Evolutionary conservation across 768 basidiomycete species (phyloP), one percentile per base, ranked within the genome.

Genomic region (Podaxis sp.): DNA sequence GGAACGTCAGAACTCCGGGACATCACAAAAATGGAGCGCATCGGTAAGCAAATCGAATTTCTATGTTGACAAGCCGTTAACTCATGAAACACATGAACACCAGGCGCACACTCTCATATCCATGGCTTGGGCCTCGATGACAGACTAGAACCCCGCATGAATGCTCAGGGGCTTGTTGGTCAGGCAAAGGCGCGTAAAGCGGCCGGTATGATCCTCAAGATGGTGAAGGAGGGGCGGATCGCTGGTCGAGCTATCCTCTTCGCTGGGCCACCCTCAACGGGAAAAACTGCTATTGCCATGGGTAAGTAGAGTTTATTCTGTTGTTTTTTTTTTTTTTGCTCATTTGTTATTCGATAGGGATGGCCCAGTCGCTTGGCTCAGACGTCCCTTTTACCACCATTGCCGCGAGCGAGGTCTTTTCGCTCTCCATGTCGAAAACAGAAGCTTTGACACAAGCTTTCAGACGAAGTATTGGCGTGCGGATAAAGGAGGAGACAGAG

Each of bases 371-470:
- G 2, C 80, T 99, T 22, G 97, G 97, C 0, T 69, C 89, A 10
- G 97, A 98, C 69, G 96, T 99, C 0, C 97, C 97, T 0, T 99
- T 99, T 74, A 98, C 95, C 6, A 95, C 94, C 87, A 95, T 99
- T 70, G 93, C 95, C 15, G 97, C 90, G 22, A 95, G 93, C 79
- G 97, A 99, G 75, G 96, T 99, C 63, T 99, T 96, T 80, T 98
- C 96, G 49, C 82, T 97, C 38, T 94, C 95, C 69, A 97, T 99
- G 93, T 95, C 92, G 30, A 99, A 98, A 78, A 99, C 97, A 2
- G 97, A 99, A 73, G 95, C 95, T 22, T 84, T 99, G 64, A 99
- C 96, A 0, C 96, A 99, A 73, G 95, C 96, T 0, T 93, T 99
- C 77, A 83, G 96, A 68, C 82, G 96, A 69, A 95, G 94, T 71